A percentile compares a stretch with the other conserved stretches of the same genome.
Conservation (phyloP, 2,329 filamentous ascomycete species). For the Aspergillus sp. region DNA sequence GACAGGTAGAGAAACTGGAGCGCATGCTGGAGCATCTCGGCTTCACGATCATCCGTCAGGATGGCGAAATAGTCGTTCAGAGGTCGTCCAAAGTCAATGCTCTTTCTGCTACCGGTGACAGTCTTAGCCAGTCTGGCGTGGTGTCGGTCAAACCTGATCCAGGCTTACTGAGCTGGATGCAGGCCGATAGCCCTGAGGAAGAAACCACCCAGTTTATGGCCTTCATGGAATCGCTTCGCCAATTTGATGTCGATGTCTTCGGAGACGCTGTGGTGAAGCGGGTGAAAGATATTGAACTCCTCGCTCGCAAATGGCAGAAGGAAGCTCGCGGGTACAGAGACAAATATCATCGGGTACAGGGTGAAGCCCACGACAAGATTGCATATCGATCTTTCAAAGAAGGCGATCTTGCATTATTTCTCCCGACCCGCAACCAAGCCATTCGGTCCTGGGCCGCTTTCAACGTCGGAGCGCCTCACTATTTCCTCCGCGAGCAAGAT, state of each 20-base stretch:
- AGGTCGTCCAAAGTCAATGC: constrained; percentile 60
- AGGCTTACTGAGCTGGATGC: constrained; percentile 78
- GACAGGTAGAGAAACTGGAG: constrained; percentile 79
- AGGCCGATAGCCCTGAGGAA: constrained; percentile 61
- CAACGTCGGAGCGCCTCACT: constrained; percentile 95
- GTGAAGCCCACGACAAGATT: constrained; percentile 92
- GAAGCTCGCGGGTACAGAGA: constrained; percentile 86
- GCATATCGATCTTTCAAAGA: constrained; percentile 95
- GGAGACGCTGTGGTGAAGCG: constrained; percentile 83
- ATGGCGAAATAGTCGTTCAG: constrained; percentile 71
- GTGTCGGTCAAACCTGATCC: constrained; percentile 57
- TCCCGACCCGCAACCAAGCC: constrained; percentile 91
- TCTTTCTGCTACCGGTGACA: constrained; percentile 35
- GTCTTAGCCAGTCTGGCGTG: constrained; percentile 33
- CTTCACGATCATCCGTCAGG: constrained; percentile 74
- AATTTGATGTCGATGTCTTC: constrained; percentile 81
- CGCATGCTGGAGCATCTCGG: constrained; percentile 83
- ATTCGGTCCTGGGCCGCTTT: constrained; percentile 97
- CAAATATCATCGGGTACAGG: constrained; percentile 74
- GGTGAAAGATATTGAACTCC: constrained; percentile 88
- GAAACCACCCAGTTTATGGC: constrained; percentile 73
- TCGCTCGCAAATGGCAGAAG: constrained; percentile 88
- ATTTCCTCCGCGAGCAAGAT: constrained; percentile 92
- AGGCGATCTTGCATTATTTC: constrained; percentile 88
- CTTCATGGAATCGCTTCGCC: constrained; percentile 70